A percentile compares a stretch with the other conserved stretches of the same genome.
These are phyloP conservation scores for Cokeromyces recurvatus DNA, from an alignment of 371 early-diverging fungal species.

Conservation along the genomic window DNA sequence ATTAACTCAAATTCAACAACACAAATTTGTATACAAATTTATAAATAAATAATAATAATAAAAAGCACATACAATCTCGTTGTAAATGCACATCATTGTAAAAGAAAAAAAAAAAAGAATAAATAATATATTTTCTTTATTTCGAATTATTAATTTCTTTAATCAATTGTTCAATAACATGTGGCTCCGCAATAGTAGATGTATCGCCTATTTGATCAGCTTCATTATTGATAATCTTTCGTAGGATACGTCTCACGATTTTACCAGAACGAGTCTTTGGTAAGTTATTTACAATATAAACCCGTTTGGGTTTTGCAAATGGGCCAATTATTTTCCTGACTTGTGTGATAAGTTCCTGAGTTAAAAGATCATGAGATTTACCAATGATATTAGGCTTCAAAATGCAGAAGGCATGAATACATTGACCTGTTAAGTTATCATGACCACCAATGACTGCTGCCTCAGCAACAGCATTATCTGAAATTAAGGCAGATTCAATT, in stretches of 20 bases:
- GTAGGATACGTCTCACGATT: too few relatives aligned
- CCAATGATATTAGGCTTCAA: conserved; percentile 48
- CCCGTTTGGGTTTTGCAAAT: conserved; percentile 87
- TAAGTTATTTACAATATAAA: conserved; percentile 78
- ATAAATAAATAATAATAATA: not conserved
- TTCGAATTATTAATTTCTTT: too few relatives aligned
- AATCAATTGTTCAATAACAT: conserved; percentile 7
- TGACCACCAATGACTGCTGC: too few relatives aligned
- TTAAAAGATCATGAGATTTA: conserved; percentile 39
- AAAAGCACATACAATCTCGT: not conserved
- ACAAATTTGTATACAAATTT: not conserved
- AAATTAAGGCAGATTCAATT: too few relatives aligned
- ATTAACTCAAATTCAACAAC: conserved; percentile 38
- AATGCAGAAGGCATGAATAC: conserved; percentile 74
- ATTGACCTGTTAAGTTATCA: too few relatives aligned
- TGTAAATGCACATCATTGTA: too few relatives aligned
- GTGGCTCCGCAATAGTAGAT: conserved; percentile 83
- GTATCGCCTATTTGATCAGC: conserved; percentile 84
- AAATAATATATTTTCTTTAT: too few relatives aligned
- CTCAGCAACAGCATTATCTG: too few relatives aligned
- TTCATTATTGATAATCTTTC: too few relatives aligned
- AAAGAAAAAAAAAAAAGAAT: too few relatives aligned
- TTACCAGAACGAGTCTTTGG: too few relatives aligned
- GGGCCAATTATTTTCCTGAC: conserved; percentile 91
- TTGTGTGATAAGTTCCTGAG: conserved; percentile 65